Base-by-base conservation (phyloP, 768 basidiomycete genomes). In the Hygrophoropsis aurantiaca region DNA sequence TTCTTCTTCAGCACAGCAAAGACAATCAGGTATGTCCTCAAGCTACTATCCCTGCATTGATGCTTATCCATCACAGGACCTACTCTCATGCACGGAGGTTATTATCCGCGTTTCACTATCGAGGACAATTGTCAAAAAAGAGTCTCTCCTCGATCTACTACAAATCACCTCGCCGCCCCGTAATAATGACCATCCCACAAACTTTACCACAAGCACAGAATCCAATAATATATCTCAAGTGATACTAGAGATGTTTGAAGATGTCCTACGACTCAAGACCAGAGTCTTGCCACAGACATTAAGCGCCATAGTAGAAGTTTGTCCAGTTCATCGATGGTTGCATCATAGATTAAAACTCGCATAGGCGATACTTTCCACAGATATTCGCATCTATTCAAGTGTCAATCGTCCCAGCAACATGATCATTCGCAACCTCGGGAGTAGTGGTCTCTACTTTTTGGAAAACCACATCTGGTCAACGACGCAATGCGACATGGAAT, bases 1-100 rank as follows among this genome's bases (percentile, higher is more conserved):
- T 70, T 11, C 68, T 89, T 24, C 67, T 85, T 11, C 74, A 81
- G 46, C 73, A 81, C 56, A 85, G 87, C 65, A 81, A 80, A 60
- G 63, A 78, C 37, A 74, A 72, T 56, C 71, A 79, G 49, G 87
- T 86, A 49, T 46, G 71, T 61, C 3, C 25, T 4, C 21, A 43
- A 10, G 7, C 5, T 27, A 20, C 7, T 15, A 43, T 41, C 35
- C n/a, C n/a, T n/a, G 6, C 11, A 46, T 41, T 20, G 3, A 26
- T 26, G 20, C 23, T 43, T 35, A 23, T 42, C 11, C 39, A 26
- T 34, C 16, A 13, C 38, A 86, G 87, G 84, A 85, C 32, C 59
- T 90, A 39, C 57, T 88, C 10, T 54, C 68, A 2, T 79, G 75
- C 53, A 56, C 75, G n/a, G 85, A 87, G 50, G 79, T 75, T 3